phyloP scores from a whole-genome alignment of 2,329 filamentous ascomycete genomes.

The Aureobasidium sp. region DNA sequence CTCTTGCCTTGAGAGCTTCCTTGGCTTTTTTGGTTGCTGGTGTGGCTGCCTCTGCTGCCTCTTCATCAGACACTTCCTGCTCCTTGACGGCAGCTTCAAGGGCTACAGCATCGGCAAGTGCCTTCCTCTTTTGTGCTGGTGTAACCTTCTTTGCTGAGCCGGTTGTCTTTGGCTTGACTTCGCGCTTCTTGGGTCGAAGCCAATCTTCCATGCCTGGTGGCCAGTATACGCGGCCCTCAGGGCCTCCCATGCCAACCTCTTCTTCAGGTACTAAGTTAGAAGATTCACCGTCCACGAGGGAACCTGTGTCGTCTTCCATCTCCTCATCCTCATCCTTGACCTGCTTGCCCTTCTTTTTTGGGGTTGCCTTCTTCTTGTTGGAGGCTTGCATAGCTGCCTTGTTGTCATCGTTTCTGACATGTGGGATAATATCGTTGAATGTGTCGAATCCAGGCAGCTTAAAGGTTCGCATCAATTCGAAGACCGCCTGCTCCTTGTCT shows the following conservation, averaged over 20 bases:
- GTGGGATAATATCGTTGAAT: slow-evolving; percentile 69
- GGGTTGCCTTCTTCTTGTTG: slow-evolving; percentile 31
- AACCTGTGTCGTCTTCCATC: slow-evolving; percentile 24
- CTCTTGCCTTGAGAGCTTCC: slow-evolving; percentile 20
- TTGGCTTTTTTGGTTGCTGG: slow-evolving; percentile 34
- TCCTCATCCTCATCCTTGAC: slow-evolving; percentile 30
- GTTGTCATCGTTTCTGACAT: slow-evolving; percentile 69
- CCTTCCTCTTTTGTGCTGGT: slow-evolving; percentile 16
- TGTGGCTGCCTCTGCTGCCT: slow-evolving; percentile 27
- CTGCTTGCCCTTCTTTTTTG: slow-evolving; percentile 36
- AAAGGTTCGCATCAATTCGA: slow-evolving; percentile 84
- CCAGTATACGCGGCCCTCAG: slow-evolving; percentile 79
- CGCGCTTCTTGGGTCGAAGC: slow-evolving; percentile 71
- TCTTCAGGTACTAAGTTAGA: slow-evolving; percentile 48
- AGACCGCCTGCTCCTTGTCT: slow-evolving; percentile 94
- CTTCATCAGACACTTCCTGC: slow-evolving; percentile 20
- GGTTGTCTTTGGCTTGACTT: slow-evolving; percentile 48
- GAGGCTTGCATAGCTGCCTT: slow-evolving; percentile 33
- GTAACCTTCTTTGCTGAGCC: slow-evolving; percentile 22
- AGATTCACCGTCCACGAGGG: slow-evolving; percentile 33
- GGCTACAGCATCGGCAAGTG: slow-evolving; percentile 16
- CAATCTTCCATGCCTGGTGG: slow-evolving; percentile 83
- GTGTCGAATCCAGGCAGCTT: slow-evolving; percentile 70
- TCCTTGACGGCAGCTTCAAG: slow-evolving; percentile 16
- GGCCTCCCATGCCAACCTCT: slow-evolving; percentile 80